Evolutionary conservation across 2,329 filamentous ascomycete species (phyloP).

Genomic region (Colletotrichum lini): DNA sequence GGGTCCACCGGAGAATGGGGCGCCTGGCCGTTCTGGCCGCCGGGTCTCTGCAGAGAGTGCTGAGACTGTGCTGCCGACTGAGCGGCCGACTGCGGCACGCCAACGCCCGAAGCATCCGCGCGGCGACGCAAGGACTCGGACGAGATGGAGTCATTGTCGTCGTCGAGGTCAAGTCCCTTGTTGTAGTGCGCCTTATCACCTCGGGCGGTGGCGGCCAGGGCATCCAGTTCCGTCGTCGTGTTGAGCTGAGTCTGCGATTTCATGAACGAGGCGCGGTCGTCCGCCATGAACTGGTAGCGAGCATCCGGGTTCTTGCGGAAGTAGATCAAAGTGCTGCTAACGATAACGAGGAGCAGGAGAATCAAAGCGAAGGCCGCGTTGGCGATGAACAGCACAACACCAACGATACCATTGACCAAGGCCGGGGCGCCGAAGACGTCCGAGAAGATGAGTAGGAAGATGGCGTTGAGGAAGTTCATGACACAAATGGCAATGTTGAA

Average conservation of each 20-base stretch:
- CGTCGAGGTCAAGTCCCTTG: slow-evolving; percentile 56
- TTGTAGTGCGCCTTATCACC: slow-evolving; percentile 74
- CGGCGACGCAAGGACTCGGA: slow-evolving; percentile 57
- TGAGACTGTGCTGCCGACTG: slow-evolving; percentile 44
- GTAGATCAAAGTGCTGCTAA: slow-evolving; percentile 77
- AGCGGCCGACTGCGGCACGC: slow-evolving; percentile 48
- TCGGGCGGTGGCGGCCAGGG: slow-evolving; percentile 88
- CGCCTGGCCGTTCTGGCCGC: slow-evolving; percentile 44
- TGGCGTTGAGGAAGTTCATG: slow-evolving; percentile 90
- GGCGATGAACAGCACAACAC: slow-evolving; percentile 88
- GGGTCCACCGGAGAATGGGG: slow-evolving; percentile 59
- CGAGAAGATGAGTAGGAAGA: slow-evolving; percentile 92
- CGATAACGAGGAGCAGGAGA: slow-evolving; percentile 82
- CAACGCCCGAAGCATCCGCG: slow-evolving; percentile 45
- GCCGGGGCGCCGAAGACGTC: slow-evolving; percentile 87
- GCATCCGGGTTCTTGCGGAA: slow-evolving; percentile 95
- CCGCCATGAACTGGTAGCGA: slow-evolving; percentile 95
- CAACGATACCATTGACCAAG: slow-evolving; percentile 89
- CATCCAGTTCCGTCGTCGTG: slow-evolving; percentile 87
- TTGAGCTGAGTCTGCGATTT: slow-evolving; percentile 90
- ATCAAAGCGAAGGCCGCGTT: slow-evolving; percentile 89
- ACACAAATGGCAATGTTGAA: slow-evolving; percentile 95
- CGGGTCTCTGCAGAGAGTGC: slow-evolving; percentile 45
- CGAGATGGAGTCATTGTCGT: slow-evolving; percentile 59
- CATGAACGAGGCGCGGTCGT: slow-evolving; percentile 97